Conservation (phyloP, 139 green algal species). For the Haematococcus sp. region DNA sequence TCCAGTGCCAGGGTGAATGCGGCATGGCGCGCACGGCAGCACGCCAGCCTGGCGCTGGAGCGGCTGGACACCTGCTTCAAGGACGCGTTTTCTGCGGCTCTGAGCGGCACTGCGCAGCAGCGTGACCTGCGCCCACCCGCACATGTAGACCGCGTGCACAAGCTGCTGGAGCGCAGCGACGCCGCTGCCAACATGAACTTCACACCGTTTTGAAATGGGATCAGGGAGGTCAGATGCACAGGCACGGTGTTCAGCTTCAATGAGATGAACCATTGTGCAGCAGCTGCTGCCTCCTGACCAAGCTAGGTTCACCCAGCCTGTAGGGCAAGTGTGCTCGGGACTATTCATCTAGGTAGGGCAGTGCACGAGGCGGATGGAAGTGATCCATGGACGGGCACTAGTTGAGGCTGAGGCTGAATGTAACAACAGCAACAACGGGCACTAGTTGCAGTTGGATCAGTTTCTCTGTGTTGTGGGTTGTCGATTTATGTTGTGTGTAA, state of each 20-base stretch:
- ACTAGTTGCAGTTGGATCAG: too few relatives aligned
- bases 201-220: slow-evolving; percentile 43
- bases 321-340: too few relatives aligned
- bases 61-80: slow-evolving; percentile 44
- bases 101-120: slow-evolving; percentile 29
- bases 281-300: too few relatives aligned
- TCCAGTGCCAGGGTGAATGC: slow-evolving; percentile 16
- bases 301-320: too few relatives aligned
- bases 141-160: slow-evolving; percentile 40
- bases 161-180: slow-evolving; percentile 52
- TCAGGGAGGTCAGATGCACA: not conserved
- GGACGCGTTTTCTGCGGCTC: slow-evolving; percentile 17
- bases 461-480: too few relatives aligned
- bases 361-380: not conserved
- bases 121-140: slow-evolving; percentile 48
- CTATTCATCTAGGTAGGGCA: too few relatives aligned
- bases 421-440: too few relatives aligned
- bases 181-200: slow-evolving; percentile 51
- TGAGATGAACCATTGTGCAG: too few relatives aligned
- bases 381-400: too few relatives aligned
- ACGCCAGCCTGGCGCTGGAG: slow-evolving; percentile 29
- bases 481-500: too few relatives aligned
- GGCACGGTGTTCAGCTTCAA: too few relatives aligned
- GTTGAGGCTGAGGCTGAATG: too few relatives aligned
- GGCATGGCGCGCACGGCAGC: slow-evolving; percentile 51